Percentiles rank a stretch among this genome's conserved stretches.
Conservation (phyloP, 345 rosid genomes). For the Populus alba region DNA sequence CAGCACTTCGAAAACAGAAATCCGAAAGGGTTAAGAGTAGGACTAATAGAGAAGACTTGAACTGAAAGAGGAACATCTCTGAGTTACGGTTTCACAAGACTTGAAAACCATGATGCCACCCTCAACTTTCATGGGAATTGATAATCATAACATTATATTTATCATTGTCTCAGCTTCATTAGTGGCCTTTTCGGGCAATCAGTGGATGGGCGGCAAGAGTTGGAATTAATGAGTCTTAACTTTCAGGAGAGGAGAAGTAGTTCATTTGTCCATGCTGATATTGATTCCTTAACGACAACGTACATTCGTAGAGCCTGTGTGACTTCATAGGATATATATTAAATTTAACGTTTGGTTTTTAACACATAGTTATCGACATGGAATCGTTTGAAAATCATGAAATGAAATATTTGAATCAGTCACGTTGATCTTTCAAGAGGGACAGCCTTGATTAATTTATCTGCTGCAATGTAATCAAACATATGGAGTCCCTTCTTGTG, state of each 20-base stretch:
- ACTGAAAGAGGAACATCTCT: constrained; percentile 19
- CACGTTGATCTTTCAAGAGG: neutral
- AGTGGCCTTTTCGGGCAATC: constrained; percentile 9
- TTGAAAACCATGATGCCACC: constrained; percentile 1
- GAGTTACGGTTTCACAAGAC: neutral
- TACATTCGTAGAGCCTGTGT: neutral
- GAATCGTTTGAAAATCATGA: neutral
- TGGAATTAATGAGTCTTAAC: neutral
- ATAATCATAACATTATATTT: neutral
- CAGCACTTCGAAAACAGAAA: neutral
- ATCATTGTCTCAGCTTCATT: neutral
- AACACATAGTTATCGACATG: neutral
- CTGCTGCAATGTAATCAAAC: neutral
- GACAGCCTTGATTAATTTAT: neutral
- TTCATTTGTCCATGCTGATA: constrained; percentile 1
- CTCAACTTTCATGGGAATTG: constrained; percentile 1
- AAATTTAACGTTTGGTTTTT: neutral
- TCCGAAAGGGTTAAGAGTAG: constrained; percentile 3
- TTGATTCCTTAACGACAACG: neutral
- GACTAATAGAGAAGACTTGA: neutral
- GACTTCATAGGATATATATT: neutral
- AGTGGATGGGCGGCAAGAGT: neutral
- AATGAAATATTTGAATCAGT: neutral
- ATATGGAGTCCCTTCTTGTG: neutral
- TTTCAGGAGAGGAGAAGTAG: neutral